These are phyloP conservation scores for Alternaria longipes DNA, from an alignment of 2,329 filamentous ascomycete genomes.

Conservation along the genomic window DNA sequence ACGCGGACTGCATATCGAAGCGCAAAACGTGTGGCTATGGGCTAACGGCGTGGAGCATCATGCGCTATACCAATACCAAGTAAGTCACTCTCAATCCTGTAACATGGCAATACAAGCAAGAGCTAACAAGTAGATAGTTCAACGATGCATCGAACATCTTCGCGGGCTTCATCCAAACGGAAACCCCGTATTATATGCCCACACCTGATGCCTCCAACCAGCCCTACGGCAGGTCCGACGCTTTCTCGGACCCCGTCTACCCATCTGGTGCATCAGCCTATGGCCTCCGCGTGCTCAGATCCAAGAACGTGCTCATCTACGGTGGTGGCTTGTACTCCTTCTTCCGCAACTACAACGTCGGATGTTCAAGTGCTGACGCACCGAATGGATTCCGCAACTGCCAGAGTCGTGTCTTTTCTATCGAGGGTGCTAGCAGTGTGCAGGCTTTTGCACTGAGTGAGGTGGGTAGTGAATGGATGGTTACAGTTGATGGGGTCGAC, in stretches of 20 bases:
- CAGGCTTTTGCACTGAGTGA: slow-evolving; percentile 60
- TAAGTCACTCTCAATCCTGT: neutral
- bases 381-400: slow-evolving; percentile 52
- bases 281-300: slow-evolving; percentile 70
- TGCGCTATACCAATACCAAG: slow-evolving; percentile 80
- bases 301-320: slow-evolving; percentile 66
- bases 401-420: slow-evolving; percentile 61
- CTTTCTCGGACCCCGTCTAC: slow-evolving; percentile 76
- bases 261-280: slow-evolving; percentile 60
- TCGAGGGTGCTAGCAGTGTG: slow-evolving; percentile 55
- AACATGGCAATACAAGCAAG: neutral
- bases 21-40: slow-evolving; percentile 61
- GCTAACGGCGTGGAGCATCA: slow-evolving; percentile 73
- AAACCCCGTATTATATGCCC: slow-evolving; percentile 86
- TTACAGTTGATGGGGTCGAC: slow-evolving; percentile 55
- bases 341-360: slow-evolving; percentile 68
- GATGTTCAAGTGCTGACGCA: slow-evolving; percentile 37
- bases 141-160: slow-evolving; percentile 79
- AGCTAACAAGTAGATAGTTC: slow-evolving; percentile 53
- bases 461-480: slow-evolving; percentile 59
- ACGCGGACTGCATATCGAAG: slow-evolving; percentile 80
- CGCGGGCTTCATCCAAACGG: slow-evolving; percentile 85
- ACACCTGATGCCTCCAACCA: slow-evolving; percentile 74
- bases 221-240: slow-evolving; percentile 65
- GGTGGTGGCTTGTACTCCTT: slow-evolving; percentile 75